Evolutionary conservation across 495 filamentous ascomycete species (phyloP).

Genomic region (Xylaria palmicola): DNA sequence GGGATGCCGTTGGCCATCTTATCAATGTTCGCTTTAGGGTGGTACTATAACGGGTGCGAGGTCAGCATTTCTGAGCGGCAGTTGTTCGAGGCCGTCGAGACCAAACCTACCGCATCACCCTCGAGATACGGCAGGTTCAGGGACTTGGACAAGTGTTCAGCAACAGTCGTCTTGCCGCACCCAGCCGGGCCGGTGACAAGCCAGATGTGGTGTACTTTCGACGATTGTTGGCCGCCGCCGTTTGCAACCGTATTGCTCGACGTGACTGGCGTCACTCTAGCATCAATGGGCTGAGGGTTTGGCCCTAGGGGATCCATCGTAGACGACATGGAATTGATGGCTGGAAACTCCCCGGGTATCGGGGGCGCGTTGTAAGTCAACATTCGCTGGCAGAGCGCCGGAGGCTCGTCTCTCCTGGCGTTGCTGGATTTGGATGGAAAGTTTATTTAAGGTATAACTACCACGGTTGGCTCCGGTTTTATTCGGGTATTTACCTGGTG

Average conservation of each 20-base stretch:
- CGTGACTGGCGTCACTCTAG: conserved; percentile 28
- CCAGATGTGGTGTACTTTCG: conserved; percentile 79
- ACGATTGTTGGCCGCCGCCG: conserved; percentile 20
- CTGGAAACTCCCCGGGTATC: conserved; percentile 36
- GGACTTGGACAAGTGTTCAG: conserved; percentile 67
- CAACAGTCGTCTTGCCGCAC: conserved; percentile 94
- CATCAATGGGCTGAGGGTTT: conserved; percentile 34
- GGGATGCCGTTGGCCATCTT: conserved; percentile 90
- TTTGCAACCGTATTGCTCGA: conserved; percentile 27
- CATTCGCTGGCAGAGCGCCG: conserved; percentile 27
- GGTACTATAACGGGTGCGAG: conserved; percentile 60
- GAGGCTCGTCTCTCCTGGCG: neutral
- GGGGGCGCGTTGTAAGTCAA: conserved; percentile 43
- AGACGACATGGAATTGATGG: conserved; percentile 32
- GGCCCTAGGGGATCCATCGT: conserved; percentile 33
- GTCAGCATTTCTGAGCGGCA: neutral
- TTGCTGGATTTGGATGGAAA: neutral
- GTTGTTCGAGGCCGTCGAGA: neutral
- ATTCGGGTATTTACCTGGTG: neutral
- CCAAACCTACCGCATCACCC: conserved; percentile 82
- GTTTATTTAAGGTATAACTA: neutral
- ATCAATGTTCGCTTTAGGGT: conserved; percentile 78
- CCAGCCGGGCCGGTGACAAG: conserved; percentile 97
- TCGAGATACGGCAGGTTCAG: conserved; percentile 84
- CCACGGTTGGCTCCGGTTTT: neutral